Percentiles rank a stretch among this genome's conserved stretches.
Evolutionary conservation across 2,329 filamentous ascomycete species (phyloP).

Genomic region (Chaetomium globosum): DNA sequence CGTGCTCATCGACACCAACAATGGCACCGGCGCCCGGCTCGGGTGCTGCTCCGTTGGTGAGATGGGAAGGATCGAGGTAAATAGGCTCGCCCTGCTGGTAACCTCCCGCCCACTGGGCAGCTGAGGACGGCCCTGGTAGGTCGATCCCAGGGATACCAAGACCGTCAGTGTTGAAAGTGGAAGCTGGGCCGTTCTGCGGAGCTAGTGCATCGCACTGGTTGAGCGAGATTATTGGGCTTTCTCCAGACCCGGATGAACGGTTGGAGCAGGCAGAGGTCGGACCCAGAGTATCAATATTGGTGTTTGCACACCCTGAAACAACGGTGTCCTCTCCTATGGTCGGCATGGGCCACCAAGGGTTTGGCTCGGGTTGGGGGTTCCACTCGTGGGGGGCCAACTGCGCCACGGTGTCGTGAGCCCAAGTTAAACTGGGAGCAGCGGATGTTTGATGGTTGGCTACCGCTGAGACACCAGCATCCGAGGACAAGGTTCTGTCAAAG

Average conservation of each 20-base stretch:
- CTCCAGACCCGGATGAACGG: neutral
- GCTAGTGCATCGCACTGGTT: neutral
- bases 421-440: neutral
- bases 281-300: conserved; percentile 1
- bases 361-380: neutral
- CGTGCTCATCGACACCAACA: neutral
- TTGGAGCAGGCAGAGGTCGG: neutral
- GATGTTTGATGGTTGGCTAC: neutral
- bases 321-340: neutral
- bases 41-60: conserved; percentile 4
- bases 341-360: neutral
- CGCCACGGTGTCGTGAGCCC: neutral
- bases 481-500: conserved; percentile 1
- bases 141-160: conserved; percentile 3
- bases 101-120: conserved; percentile 5
- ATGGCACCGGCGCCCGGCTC: neutral
- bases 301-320: conserved; percentile 3
- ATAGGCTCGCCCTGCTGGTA: neutral
- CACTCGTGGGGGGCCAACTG: neutral
- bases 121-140: conserved; percentile 3
- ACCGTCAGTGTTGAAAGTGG: neutral
- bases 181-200: neutral
- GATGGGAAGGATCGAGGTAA: neutral
- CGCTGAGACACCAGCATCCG: neutral
- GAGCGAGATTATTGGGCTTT: neutral